Percentiles rank a stretch among this genome's conserved stretches.
These are phyloP conservation scores for Allium fistulosum DNA, from an alignment of 106 monocot species.

Conservation along the genomic window DNA sequence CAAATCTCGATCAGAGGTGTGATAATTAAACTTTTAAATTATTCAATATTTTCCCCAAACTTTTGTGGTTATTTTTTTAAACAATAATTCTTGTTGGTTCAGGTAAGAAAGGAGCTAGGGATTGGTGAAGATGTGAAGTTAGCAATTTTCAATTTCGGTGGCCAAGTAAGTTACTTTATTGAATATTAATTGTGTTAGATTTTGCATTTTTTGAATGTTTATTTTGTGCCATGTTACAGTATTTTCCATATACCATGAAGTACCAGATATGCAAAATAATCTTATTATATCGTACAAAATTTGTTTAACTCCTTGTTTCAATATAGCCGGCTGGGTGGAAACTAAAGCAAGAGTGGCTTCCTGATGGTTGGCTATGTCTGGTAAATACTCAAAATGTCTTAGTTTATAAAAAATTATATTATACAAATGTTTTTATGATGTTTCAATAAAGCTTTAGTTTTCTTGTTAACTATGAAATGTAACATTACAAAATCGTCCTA, in stretches of 20 bases:
- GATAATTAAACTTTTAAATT: not conserved
- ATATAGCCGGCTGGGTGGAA: conserved; percentile 87
- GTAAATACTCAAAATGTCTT: conserved; percentile 17
- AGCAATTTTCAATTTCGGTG: conserved; percentile 94
- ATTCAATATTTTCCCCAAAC: not conserved
- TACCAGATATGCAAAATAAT: too few relatives aligned
- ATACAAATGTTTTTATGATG: too few relatives aligned
- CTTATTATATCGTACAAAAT: too few relatives aligned
- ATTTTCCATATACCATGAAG: too few relatives aligned
- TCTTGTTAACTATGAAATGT: too few relatives aligned
- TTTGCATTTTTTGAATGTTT: conserved; percentile 1
- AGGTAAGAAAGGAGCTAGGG: conserved; percentile 91
- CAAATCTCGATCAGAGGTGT: conserved; percentile 78
- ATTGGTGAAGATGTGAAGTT: conserved; percentile 73
- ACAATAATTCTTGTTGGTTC: conserved; percentile 11
- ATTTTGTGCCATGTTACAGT: not conserved
- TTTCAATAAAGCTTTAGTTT: too few relatives aligned
- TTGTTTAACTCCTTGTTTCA: not conserved
- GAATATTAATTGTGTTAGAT: not conserved
- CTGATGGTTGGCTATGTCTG: conserved; percentile 91
- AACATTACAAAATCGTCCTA: not conserved
- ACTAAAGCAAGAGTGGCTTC: conserved; percentile 86
- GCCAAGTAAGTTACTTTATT: conserved; percentile 53
- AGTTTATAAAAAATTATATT: too few relatives aligned
- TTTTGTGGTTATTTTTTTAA: not conserved